These are phyloP conservation scores for Leonotis leonurus DNA, from an alignment of 257 asterid species.

Conservation along the genomic window DNA sequence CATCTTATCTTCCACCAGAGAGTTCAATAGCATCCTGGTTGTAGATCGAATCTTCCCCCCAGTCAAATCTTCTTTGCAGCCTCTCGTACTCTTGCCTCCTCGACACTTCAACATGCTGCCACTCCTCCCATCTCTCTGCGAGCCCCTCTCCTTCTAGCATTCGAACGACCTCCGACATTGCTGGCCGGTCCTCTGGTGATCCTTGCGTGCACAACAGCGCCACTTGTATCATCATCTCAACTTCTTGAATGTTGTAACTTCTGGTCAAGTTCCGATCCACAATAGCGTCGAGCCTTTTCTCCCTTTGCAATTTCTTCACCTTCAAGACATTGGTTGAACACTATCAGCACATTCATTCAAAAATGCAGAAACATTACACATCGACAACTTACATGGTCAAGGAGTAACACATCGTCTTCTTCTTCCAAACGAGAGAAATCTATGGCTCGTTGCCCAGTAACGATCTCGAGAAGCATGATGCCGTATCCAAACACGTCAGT, in stretches of 20 bases:
- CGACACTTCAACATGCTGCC: constrained; percentile 69
- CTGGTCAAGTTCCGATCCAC: constrained; percentile 62
- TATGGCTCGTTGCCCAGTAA: constrained; percentile 93
- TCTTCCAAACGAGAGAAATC: constrained; percentile 96
- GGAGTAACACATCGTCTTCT: constrained; percentile 89
- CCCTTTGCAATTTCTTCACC: constrained; percentile 85
- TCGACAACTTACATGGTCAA: constrained; percentile 69
- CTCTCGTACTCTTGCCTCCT: constrained; percentile 73
- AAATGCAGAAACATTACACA: neutral
- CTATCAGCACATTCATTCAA: neutral
- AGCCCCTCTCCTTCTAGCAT: constrained; percentile 96
- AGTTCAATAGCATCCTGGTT: constrained; percentile 73
- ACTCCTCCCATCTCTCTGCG: constrained; percentile 87
- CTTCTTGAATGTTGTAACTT: constrained; percentile 55
- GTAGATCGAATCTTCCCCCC: constrained; percentile 74
- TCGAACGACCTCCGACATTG: constrained; percentile 91
- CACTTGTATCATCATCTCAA: constrained; percentile 95
- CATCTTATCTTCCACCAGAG: constrained; percentile 74
- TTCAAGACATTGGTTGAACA: constrained; percentile 4
- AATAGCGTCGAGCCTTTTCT: constrained; percentile 65
- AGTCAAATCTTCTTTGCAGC: constrained; percentile 68
- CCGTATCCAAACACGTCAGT: constrained; percentile 98
- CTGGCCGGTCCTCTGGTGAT: constrained; percentile 91
- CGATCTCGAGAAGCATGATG: constrained; percentile 84
- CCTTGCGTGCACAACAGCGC: constrained; percentile 84